phyloP scores from a whole-genome alignment of 2,329 filamentous ascomycete genomes.

The Bipolaris gigantea region DNA sequence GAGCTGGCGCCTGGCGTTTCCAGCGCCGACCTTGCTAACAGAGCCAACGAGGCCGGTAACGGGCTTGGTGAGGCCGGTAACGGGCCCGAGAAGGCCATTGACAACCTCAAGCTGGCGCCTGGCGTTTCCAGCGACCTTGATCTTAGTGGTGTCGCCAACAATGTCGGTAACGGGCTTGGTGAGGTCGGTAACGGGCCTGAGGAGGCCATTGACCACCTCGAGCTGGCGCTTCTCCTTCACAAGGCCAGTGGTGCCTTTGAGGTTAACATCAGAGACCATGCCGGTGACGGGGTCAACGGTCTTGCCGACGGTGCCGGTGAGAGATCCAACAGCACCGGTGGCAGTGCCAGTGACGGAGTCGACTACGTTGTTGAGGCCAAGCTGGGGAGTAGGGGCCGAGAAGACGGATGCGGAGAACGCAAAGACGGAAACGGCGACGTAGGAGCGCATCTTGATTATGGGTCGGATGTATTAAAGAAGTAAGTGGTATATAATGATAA shows the following conservation, averaged over 20 bases:
- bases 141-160: background rate
- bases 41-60: background rate
- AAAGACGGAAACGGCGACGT: constrained; percentile 17
- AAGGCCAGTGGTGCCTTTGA: constrained; percentile 9
- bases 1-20: background rate
- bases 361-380: constrained; percentile 8
- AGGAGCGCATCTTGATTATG: constrained; percentile 17
- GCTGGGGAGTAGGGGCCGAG: constrained; percentile 20
- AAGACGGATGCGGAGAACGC: constrained; percentile 20
- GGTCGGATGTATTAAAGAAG: background rate
- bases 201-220: background rate
- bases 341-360: constrained; percentile 16
- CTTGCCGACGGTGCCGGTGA: constrained; percentile 15
- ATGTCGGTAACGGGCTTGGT: background rate
- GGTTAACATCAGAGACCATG: constrained; percentile 7
- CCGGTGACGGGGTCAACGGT: constrained; percentile 8
- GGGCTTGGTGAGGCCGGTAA: background rate
- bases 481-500: background rate
- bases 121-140: background rate
- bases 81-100: background rate
- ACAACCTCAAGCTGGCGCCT: constrained; percentile 1
- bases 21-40: too few relatives aligned
- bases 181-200: background rate
- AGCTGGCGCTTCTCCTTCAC: background rate
- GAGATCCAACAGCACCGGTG: too few relatives aligned